These are phyloP conservation scores for Cladosporium oxysporum DNA, from an alignment of 2,329 filamentous ascomycete species.

Conservation along the genomic window DNA sequence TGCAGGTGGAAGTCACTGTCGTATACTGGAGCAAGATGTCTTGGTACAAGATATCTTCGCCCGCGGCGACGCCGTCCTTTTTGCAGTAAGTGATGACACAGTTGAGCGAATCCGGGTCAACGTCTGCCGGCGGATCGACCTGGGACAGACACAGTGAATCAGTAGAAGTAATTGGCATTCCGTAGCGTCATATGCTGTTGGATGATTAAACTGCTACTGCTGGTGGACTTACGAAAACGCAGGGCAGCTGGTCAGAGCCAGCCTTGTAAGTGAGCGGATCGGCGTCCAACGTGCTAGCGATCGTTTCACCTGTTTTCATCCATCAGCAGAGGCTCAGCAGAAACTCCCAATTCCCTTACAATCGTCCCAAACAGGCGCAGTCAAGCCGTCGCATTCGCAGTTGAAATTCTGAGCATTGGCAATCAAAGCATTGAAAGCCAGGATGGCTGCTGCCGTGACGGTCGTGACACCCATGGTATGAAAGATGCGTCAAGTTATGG, in stretches of 20 bases:
- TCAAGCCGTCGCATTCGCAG: neutral
- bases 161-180: too few species aligned
- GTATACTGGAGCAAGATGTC: too few species aligned
- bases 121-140: neutral
- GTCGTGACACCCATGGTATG: neutral
- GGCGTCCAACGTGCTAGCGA: neutral
- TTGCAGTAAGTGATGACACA: neutral
- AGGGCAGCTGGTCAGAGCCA: neutral
- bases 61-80: too few species aligned
- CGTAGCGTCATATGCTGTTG: too few species aligned
- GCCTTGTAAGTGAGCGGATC: neutral
- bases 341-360: neutral
- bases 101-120: neutral
- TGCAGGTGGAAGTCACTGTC: too few species aligned
- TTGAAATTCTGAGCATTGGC: neutral
- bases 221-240: neutral
- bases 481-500: neutral
- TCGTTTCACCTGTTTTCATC: neutral
- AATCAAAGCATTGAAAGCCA: neutral
- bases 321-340: neutral
- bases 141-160: too few species aligned
- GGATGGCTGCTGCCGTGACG: neutral
- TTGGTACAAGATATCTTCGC: too few species aligned
- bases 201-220: too few species aligned
- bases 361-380: neutral